A percentile compares a stretch with the other conserved stretches of the same genome.
These are phyloP conservation scores for Musa schizocarpa DNA, from an alignment of 176 grass and related monocot species.

Conservation along the genomic window DNA sequence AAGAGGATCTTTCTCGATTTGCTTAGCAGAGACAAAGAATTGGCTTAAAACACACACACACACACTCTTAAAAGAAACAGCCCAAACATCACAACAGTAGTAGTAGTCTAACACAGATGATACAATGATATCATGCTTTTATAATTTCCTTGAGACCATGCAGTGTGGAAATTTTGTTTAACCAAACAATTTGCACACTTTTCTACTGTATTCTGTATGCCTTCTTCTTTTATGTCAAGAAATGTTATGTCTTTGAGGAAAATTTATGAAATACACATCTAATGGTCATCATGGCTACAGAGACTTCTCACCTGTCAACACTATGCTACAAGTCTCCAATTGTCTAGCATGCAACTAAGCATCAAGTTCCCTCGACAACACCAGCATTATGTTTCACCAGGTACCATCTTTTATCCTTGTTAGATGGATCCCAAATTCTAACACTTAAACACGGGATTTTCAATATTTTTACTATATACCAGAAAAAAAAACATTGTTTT, in stretches of 20 bases:
- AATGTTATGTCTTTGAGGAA: background rate
- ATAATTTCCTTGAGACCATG: background rate
- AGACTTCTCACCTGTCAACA: slow-evolving; percentile 81
- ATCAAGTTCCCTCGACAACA: slow-evolving; percentile 38
- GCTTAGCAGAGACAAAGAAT: too few species aligned
- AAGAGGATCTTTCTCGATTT: too few species aligned
- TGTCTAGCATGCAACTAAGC: slow-evolving; percentile 30
- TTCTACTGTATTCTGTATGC: background rate
- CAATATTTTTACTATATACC: background rate
- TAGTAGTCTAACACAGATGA: too few species aligned
- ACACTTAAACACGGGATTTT: background rate
- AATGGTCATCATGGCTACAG: slow-evolving; percentile 26
- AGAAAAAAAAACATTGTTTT: background rate
- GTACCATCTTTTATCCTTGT: slow-evolving; percentile 19
- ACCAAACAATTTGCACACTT: background rate
- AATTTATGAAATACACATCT: background rate
- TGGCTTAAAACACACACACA: too few species aligned
- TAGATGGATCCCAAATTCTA: background rate
- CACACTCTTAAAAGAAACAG: too few species aligned
- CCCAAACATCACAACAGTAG: too few species aligned
- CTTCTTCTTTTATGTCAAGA: background rate
- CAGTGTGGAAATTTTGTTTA: background rate
- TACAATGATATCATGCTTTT: background rate
- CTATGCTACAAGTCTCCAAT: slow-evolving; percentile 36
- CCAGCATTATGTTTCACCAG: slow-evolving; percentile 52